These are phyloP conservation scores for Clarireedia paspali DNA, from an alignment of 2,329 filamentous ascomycete genomes.

Conservation along the genomic window DNA sequence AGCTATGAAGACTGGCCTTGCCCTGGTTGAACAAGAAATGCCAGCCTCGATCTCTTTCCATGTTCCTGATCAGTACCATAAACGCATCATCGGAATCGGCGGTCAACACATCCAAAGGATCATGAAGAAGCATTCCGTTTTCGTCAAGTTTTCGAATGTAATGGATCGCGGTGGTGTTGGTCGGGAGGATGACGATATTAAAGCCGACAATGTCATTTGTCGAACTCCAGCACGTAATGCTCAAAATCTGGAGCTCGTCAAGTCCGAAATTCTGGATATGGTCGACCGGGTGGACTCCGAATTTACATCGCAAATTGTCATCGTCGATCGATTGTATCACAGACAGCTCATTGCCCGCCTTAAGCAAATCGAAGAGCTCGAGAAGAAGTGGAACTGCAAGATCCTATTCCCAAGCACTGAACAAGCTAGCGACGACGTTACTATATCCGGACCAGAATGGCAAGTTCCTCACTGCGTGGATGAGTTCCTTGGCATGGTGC, in stretches of 20 bases:
- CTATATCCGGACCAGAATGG: constrained; percentile 93
- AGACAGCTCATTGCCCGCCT: constrained; percentile 86
- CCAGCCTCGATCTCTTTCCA: constrained; percentile 98
- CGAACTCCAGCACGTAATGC: constrained; percentile 95
- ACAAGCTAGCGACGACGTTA: constrained; percentile 92
- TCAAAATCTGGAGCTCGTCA: constrained; percentile 92
- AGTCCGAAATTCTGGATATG: constrained; percentile 99
- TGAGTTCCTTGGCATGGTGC: constrained; percentile 95
- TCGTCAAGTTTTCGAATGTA: constrained; percentile 98
- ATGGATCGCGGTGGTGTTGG: constrained; percentile 91
- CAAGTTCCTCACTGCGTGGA: constrained; percentile 96
- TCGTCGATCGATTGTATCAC: constrained; percentile 91
- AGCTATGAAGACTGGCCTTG: constrained; percentile 85
- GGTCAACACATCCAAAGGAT: constrained; percentile 98
- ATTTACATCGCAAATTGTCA: constrained; percentile 88
- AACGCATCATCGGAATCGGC: constrained; percentile 97
- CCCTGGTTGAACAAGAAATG: constrained; percentile 97
- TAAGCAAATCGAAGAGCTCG: constrained; percentile 82
- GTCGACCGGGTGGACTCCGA: constrained; percentile 83
- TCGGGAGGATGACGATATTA: constrained; percentile 95
- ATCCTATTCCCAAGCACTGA: constrained; percentile 97
- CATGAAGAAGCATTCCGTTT: constrained; percentile 99
- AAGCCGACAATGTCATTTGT: constrained; percentile 98
- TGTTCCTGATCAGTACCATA: constrained; percentile 97
- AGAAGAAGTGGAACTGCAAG: constrained; percentile 99